Conservation (phyloP, 305 asterid genomes). For the Rubia balearica region DNA sequence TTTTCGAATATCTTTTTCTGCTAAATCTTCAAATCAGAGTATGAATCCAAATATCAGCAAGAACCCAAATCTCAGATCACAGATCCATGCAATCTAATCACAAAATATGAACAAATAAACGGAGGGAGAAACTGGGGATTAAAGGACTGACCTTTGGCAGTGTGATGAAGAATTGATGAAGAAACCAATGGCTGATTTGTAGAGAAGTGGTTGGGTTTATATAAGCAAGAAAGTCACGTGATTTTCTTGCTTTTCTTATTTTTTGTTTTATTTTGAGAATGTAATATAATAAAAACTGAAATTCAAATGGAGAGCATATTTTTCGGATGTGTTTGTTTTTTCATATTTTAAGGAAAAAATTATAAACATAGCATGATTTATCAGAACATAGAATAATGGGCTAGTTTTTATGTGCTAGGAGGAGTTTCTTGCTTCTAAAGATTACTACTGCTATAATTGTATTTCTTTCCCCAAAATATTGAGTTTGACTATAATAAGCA, state of each 20-base stretch:
- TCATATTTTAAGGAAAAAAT: neutral
- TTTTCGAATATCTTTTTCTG: neutral
- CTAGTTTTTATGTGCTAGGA: neutral
- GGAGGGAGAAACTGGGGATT: neutral
- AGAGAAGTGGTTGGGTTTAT: neutral
- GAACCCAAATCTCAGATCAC: neutral
- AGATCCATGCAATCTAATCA: neutral
- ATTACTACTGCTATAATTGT: neutral
- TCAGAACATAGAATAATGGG: neutral
- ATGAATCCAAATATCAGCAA: neutral
- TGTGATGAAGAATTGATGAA: neutral
- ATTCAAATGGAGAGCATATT: neutral
- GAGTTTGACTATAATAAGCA: no score
- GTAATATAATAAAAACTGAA: neutral
- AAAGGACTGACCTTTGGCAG: neutral
- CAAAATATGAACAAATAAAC: neutral
- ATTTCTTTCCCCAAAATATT: neutral
- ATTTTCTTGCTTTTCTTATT: neutral
- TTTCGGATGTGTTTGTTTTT: neutral
- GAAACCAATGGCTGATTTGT: slow-evolving; percentile 13
- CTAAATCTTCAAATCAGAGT: neutral
- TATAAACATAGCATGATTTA: neutral
- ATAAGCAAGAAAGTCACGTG: neutral
- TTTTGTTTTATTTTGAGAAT: neutral
- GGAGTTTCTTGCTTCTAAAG: neutral